A percentile compares a stretch with the other conserved stretches of the same genome.
phyloP scores from a whole-genome alignment of 805 yeast genomes.

The Metschnikowia arizonensis region DNA sequence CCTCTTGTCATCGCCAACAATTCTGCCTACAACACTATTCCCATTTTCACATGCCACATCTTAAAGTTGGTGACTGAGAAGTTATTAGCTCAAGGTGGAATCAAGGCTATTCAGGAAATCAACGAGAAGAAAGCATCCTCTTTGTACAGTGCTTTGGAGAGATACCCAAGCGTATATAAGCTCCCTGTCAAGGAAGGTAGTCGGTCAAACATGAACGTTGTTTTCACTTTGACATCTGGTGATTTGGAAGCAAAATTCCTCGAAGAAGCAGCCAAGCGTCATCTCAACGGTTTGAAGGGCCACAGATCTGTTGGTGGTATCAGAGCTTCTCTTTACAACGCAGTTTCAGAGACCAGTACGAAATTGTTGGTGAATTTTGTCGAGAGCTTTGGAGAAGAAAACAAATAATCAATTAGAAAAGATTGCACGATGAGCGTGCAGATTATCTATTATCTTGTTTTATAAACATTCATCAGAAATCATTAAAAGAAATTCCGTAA shows the following conservation, averaged over 20 bases:
- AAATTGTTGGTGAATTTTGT: conserved; percentile 54
- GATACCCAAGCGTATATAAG: conserved; percentile 59
- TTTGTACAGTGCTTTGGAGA: conserved; percentile 63
- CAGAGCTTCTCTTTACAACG: conserved; percentile 90
- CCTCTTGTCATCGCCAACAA: conserved; percentile 84
- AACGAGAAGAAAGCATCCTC: conserved; percentile 59
- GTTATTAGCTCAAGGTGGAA: conserved; percentile 67
- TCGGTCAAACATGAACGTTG: conserved; percentile 91
- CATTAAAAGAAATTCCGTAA: neutral
- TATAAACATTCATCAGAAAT: neutral
- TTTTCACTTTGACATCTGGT: conserved; percentile 67
- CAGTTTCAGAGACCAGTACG: conserved; percentile 63
- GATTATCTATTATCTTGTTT: neutral
- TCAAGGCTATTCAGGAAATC: conserved; percentile 52
- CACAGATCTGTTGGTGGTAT: conserved; percentile 97
- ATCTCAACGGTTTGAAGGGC: conserved; percentile 82
- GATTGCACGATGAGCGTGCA: neutral
- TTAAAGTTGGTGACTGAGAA: conserved; percentile 71
- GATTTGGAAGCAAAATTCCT: conserved; percentile 69
- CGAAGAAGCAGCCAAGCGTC: conserved; percentile 54
- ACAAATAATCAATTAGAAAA: neutral
- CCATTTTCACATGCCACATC: conserved; percentile 86
- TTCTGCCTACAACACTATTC: conserved; percentile 93
- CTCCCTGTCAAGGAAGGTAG: conserved; percentile 58
- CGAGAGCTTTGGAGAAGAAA: conserved; percentile 51